phyloP scores from a whole-genome alignment of 2,329 filamentous ascomycete genomes.

The Colletotrichum cuscutae region DNA sequence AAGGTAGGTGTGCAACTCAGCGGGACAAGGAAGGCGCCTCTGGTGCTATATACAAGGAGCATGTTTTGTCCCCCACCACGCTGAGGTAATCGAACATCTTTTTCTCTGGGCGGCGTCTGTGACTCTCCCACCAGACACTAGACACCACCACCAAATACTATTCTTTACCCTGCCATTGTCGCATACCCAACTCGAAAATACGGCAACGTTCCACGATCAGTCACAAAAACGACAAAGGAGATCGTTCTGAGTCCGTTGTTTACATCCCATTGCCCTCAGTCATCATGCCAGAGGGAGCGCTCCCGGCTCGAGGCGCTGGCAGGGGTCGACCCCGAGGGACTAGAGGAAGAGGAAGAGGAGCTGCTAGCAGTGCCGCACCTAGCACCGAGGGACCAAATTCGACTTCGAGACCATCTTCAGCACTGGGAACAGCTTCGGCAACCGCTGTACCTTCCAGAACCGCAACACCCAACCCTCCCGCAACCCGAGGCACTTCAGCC shows the following conservation, averaged over 20 bases:
- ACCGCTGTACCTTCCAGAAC: slow-evolving; percentile 31
- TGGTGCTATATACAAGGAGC: not conserved
- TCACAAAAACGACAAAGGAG: not conserved
- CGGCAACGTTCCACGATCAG: not conserved
- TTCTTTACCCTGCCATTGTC: not conserved
- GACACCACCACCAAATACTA: not conserved
- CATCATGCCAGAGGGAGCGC: slow-evolving; percentile 29
- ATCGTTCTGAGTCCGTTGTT: not conserved
- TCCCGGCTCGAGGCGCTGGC: slow-evolving; percentile 31
- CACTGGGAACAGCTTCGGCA: slow-evolving; percentile 2
- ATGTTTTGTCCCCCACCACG: slow-evolving; percentile 22
- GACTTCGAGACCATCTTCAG: slow-evolving; percentile 17
- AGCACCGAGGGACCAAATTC: slow-evolving; percentile 18
- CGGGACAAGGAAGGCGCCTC: not conserved
- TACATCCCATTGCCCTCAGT: not conserved
- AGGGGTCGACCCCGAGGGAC: slow-evolving; percentile 35
- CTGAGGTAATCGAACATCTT: slow-evolving; percentile 25
- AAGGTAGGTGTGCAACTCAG: not conserved
- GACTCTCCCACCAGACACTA: not conserved
- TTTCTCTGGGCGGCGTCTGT: slow-evolving; percentile 11
- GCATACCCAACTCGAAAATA: not conserved
- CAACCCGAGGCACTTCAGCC: slow-evolving; percentile 46
- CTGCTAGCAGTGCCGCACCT: slow-evolving; percentile 13
- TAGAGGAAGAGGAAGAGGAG: slow-evolving; percentile 30
- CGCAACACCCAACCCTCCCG: slow-evolving; percentile 44